A percentile compares a stretch with the other conserved stretches of the same genome.
These are phyloP conservation scores for Salix viminalis DNA, from an alignment of 345 rosid genomes.

Conservation along the genomic window DNA sequence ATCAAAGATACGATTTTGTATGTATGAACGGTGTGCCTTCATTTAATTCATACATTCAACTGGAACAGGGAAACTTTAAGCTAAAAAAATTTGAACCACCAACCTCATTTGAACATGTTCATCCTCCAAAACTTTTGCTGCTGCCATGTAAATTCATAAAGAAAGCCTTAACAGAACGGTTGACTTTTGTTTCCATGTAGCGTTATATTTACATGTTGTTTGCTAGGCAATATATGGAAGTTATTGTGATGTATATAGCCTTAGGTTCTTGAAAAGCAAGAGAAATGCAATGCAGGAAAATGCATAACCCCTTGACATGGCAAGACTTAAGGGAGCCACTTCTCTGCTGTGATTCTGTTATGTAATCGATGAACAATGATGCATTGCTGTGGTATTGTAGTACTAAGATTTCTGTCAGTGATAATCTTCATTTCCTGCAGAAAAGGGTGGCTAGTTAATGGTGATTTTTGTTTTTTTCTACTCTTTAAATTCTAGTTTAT, in stretches of 20 bases:
- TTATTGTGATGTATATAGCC: background rate
- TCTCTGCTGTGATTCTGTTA: background rate
- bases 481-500: too few species aligned
- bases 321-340: background rate
- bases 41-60: background rate
- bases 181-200: background rate
- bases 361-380: background rate
- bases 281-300: background rate
- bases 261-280: background rate
- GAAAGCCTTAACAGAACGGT: background rate
- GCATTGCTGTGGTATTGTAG: background rate
- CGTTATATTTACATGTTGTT: background rate
- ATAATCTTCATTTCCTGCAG: background rate
- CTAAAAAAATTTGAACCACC: background rate
- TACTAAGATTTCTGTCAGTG: background rate
- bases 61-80: background rate
- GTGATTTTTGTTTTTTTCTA: too few species aligned
- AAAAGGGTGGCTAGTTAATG: background rate
- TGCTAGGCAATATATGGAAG: background rate
- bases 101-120: background rate
- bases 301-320: background rate
- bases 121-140: background rate
- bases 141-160: background rate
- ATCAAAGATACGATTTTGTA: background rate
- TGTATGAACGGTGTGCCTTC: background rate